Base-by-base conservation (phyloP, 345 rosid species). In the Acer saccharum region DNA sequence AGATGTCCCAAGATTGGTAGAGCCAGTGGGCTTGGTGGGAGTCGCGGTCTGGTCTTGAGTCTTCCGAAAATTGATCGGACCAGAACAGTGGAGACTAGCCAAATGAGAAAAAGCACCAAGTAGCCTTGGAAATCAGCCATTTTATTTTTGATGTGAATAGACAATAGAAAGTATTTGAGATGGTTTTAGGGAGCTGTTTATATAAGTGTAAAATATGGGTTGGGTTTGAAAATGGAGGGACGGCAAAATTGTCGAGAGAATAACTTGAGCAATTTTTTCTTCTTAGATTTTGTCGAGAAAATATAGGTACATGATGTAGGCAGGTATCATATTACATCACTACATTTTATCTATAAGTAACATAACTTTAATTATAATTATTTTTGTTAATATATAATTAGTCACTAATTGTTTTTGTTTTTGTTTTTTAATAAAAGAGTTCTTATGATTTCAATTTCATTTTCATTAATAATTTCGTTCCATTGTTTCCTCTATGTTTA, bases 1-100 rank as follows among this genome's bases (percentile, higher is more conserved):
- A 92, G 88, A 81, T 88, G 90, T 50, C 97, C 92, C 6, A 92
- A 85, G 69, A 92, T 78, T 2, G 91, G 93, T 14, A 92, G 62
- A 16, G 90, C 84, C 52, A 50, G 18, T 11, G 92, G 93, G 76
- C 89, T 79, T 0, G 93, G 92, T 35, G 89, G 91, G 71, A 81
- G 90, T 46, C 68, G 76, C 43, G 60, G 29, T 20, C 10, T 41
- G 27, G 72, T 43, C 62, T 35, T 70, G 13, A 0, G 78, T 64
- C 77, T 83, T 52, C 62, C 55, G 3, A 88, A 57, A 63, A 86
- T 20, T 7, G 72, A 27, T 77, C 83, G 64, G 61, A 89, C 68
- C 20, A 84, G n/a, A 61, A 83, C 71, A n/a, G 72, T 8, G 16
- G 84, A 87, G 64, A 84, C 82, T 60, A 91, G 75, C 87, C 89